Base-by-base conservation (phyloP, 495 filamentous ascomycete species). In the Penicillium subrubescens region DNA sequence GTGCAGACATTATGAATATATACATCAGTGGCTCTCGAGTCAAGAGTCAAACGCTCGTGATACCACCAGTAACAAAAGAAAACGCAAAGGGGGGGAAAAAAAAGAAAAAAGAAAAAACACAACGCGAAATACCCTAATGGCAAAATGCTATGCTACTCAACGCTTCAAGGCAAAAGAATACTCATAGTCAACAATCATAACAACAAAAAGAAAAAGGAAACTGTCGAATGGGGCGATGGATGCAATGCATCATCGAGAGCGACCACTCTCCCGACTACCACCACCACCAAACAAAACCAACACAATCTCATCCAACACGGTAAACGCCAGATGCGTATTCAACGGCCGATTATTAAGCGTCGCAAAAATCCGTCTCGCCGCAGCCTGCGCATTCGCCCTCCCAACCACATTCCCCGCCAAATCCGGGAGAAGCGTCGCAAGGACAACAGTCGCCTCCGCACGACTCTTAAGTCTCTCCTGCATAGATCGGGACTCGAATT, bases 341-440 rank as follows among this genome's bases (percentile, higher is more conserved):
- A 87, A 66, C 4, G 79, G 77, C 31, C 74, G 75, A 59, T 95
- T 96, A 71, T 96, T 96, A 61, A 96, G 82, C 8, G 88, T 92
- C 8, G 90, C 92, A 75, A 92, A 92, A 50, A 94, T 84, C 53
- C 91, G 85, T 61, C 92, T 81, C 27, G 90, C 90, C 33, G 92
- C 92, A 53, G 87, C 91, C 74, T 94, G 91, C 17, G 92, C 92
- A 78, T 96, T 96, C 41, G 88, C 84, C 62, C 91, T 80, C 15
- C 92, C 92, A 14, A 96, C 92, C 15, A 96, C 92, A 72, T 89
- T 93, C 19, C 88, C 92, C 19, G 91, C 92, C 52, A 94, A 65
- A 60, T 87, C 92, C n/a, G 92, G 92, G 29, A 96, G 81, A 37
- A 96, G 83, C 25, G 90, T 92, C 14, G 90, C 91, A 39, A 96